Conservation (phyloP, 306 rosid species). For the Hylodesmum podocarpum region DNA sequence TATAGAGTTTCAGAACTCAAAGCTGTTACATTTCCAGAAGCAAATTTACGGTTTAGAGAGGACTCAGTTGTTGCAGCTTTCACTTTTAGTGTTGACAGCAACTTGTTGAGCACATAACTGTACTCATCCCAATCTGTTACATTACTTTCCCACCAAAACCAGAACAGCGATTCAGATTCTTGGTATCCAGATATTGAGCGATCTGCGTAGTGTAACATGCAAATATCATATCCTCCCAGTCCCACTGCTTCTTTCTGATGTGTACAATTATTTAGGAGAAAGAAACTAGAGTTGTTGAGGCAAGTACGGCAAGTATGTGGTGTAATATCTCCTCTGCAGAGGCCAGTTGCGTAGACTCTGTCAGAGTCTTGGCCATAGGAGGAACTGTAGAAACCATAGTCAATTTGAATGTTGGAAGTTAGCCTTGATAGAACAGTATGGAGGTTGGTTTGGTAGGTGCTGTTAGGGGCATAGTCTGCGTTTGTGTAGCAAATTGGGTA, state of each 20-base stretch:
- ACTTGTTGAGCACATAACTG: background rate
- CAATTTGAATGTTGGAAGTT: background rate
- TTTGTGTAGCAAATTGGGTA: background rate
- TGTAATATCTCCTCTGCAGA: slow-evolving; percentile 45
- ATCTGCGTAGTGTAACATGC: slow-evolving; percentile 33
- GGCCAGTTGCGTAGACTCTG: slow-evolving; percentile 28
- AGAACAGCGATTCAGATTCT: background rate
- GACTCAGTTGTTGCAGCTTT: slow-evolving; percentile 20
- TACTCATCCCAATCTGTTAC: slow-evolving; percentile 25
- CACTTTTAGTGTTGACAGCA: slow-evolving; percentile 3
- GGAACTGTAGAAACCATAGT: slow-evolving; percentile 34
- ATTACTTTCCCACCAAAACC: background rate
- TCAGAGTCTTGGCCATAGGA: slow-evolving; percentile 30
- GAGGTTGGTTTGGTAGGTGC: slow-evolving; percentile 44
- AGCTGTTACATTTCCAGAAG: background rate
- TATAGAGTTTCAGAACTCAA: background rate
- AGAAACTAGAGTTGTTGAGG: slow-evolving; percentile 19
- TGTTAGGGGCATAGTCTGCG: background rate
- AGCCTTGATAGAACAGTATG: slow-evolving; percentile 36
- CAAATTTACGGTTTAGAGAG: slow-evolving; percentile 16
- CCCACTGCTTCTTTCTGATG: slow-evolving; percentile 33
- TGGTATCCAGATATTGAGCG: background rate
- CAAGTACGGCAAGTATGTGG: slow-evolving; percentile 32
- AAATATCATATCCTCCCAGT: slow-evolving; percentile 9
- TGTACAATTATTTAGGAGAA: slow-evolving; percentile 27